phyloP scores from a whole-genome alignment of 345 rosid genomes.

The Gossypium longicalyx region DNA sequence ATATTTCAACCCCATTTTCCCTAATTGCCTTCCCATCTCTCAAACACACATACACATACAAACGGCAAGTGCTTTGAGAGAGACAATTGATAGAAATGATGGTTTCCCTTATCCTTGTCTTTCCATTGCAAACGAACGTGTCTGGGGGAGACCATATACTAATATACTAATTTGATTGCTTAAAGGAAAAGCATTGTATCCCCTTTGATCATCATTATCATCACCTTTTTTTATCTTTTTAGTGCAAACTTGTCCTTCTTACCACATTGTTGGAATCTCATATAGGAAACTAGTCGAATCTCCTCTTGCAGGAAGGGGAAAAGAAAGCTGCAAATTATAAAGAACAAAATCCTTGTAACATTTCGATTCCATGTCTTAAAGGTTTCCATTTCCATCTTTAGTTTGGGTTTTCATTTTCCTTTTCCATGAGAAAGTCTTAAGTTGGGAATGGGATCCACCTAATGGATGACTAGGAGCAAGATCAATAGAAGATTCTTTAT shows the following conservation, averaged over 20 bases:
- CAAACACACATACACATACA: not conserved
- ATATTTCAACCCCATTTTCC: not conserved
- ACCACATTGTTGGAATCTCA: constrained; percentile 18
- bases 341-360: not conserved
- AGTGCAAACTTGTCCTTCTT: constrained; percentile 11
- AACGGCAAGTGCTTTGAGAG: not conserved
- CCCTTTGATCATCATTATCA: constrained; percentile 3
- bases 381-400: not conserved
- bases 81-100: constrained; percentile 13
- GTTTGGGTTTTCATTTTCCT: not conserved
- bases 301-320: not conserved
- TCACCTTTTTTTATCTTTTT: not conserved
- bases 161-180: constrained; percentile 5
- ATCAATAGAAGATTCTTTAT: too few species aligned
- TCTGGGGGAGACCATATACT: not conserved
- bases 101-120: constrained; percentile 3
- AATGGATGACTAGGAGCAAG: not conserved
- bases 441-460: constrained; percentile 8
- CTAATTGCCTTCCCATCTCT: too few species aligned
- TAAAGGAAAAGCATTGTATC: not conserved
- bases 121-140: not conserved
- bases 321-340: not conserved
- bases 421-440: not conserved
- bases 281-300: constrained; percentile 13
- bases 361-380: not conserved